phyloP scores from a whole-genome alignment of 345 rosid species.

The Garcia nutans region DNA sequence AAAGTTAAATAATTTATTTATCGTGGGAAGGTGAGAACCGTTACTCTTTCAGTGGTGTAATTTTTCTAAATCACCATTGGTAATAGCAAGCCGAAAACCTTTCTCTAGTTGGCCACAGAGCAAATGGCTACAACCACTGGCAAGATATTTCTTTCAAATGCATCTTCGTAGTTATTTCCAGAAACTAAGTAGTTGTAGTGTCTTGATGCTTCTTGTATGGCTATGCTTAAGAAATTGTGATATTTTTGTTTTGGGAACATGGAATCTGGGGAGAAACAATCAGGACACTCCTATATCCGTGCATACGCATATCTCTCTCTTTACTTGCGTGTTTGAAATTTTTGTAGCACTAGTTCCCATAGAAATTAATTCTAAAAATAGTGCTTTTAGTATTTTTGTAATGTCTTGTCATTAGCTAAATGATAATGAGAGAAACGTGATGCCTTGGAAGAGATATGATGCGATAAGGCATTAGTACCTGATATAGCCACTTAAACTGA shows the following conservation, averaged over 20 bases:
- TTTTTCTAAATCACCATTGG: not conserved
- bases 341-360: not conserved
- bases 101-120: not conserved
- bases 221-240: not conserved
- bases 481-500: too few relatives aligned
- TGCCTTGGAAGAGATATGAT: too few relatives aligned
- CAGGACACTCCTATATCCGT: not conserved
- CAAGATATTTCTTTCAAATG: too few relatives aligned
- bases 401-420: not conserved
- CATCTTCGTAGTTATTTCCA: not conserved
- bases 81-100: not conserved
- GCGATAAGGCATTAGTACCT: not conserved
- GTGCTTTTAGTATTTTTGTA: not conserved
- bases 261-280: not conserved
- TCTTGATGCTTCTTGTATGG: not conserved
- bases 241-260: not conserved
- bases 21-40: not conserved
- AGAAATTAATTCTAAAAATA: not conserved
- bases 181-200: not conserved
- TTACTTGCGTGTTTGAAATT: not conserved
- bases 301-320: too few relatives aligned
- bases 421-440: not conserved
- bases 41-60: slow-evolving; percentile 1
- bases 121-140: too few relatives aligned
- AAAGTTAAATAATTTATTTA: not conserved